Percentiles rank a stretch among this genome's conserved stretches.
These are phyloP conservation scores for Talaromyces sp. DNA, from an alignment of 2,329 filamentous ascomycete genomes.

Conservation along the genomic window DNA sequence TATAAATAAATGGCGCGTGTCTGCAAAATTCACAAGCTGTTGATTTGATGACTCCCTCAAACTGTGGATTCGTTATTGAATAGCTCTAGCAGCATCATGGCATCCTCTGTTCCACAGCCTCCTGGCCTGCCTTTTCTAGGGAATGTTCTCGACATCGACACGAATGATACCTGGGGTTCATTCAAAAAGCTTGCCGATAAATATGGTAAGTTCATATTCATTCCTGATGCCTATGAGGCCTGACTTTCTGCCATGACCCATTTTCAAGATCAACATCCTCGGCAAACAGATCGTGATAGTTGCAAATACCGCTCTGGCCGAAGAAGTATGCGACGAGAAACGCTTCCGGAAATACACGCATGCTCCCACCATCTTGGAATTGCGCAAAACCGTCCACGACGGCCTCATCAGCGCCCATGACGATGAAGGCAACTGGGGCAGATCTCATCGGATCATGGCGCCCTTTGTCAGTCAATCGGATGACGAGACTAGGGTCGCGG, in stretches of 20 bases:
- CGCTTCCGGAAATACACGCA: slow-evolving; percentile 47
- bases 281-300: slow-evolving; percentile 47
- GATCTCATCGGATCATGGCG: slow-evolving; percentile 51
- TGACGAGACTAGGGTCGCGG: slow-evolving; percentile 37
- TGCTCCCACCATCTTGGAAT: slow-evolving; percentile 50
- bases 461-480: slow-evolving; percentile 40
- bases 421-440: slow-evolving; percentile 54
- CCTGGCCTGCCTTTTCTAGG: slow-evolving; percentile 47
- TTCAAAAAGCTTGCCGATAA: slow-evolving; percentile 45
- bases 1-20: background rate
- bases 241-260: slow-evolving; percentile 43
- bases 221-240: background rate
- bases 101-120: slow-evolving; percentile 47
- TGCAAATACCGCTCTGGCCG: slow-evolving; percentile 50
- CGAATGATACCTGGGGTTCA: slow-evolving; percentile 46
- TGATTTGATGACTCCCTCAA: no score
- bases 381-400: slow-evolving; percentile 58
- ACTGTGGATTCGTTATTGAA: background rate
- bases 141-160: slow-evolving; percentile 47
- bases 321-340: slow-evolving; percentile 63
- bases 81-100: slow-evolving; percentile 24
- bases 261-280: slow-evolving; percentile 52
- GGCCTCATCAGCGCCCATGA: slow-evolving; percentile 60
- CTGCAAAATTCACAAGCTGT: no score
- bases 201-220: slow-evolving; percentile 32